Evolutionary conservation across 768 basidiomycete genomes (phyloP).

Genomic region (Ramaria sp.): DNA sequence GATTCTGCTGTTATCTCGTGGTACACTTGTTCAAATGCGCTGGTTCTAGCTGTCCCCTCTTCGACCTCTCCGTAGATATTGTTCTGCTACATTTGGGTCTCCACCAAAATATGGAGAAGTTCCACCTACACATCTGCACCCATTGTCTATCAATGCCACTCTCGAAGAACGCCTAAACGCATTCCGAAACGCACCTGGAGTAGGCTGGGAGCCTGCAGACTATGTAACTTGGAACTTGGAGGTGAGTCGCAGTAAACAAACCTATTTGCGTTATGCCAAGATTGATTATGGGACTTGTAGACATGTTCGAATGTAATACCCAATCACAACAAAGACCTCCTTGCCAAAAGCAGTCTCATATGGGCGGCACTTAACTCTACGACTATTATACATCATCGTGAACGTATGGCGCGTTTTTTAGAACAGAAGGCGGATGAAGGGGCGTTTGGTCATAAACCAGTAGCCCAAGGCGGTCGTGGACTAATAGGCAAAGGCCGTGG

Average conservation of each 20-base stretch:
- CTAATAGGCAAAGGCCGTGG: conserved; percentile 17
- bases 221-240: conserved; percentile 25
- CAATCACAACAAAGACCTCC: conserved; percentile 18
- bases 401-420: conserved; percentile 10
- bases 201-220: conserved; percentile 20
- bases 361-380: conserved; percentile 10
- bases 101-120: not conserved
- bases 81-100: not conserved
- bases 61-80: not conserved
- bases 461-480: not conserved
- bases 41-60: not conserved
- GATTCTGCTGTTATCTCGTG: not conserved
- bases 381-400: conserved; percentile 8
- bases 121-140: conserved; percentile 10
- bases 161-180: conserved; percentile 21
- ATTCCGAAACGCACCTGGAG: conserved; percentile 22
- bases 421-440: conserved; percentile 7
- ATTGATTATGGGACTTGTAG: not conserved
- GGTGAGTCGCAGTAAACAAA: conserved; percentile 15
- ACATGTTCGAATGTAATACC: conserved; percentile 16
- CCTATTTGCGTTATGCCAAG: not conserved
- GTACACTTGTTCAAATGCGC: not conserved
- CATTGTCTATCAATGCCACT: conserved; percentile 22
- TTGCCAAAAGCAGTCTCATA: conserved; percentile 5
- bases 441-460: conserved; percentile 8